Evolutionary conservation across 1,139 yeast species (phyloP).

Genomic region (Kurtzmaniella quercitrusa): DNA sequence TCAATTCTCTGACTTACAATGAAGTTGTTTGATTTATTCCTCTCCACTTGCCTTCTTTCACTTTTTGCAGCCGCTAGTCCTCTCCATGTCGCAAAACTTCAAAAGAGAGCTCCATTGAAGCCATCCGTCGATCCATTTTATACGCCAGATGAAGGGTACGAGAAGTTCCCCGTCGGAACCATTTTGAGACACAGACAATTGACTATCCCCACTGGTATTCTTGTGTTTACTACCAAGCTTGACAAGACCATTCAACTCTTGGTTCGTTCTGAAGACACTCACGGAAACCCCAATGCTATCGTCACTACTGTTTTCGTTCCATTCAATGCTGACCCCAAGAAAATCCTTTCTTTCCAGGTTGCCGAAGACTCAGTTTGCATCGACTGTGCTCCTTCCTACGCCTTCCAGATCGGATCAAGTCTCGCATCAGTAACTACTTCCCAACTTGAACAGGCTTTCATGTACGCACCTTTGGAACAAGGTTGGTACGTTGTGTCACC

Average conservation of each 20-base stretch:
- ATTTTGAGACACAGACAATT: slow-evolving; percentile 6
- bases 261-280: slow-evolving; percentile 8
- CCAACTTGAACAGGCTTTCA: slow-evolving; percentile 13
- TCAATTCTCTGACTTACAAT: neutral
- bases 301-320: slow-evolving; percentile 19
- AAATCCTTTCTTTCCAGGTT: slow-evolving; percentile 15
- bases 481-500: slow-evolving; percentile 19
- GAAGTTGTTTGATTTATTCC: neutral
- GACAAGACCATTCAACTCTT: slow-evolving; percentile 7
- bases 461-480: slow-evolving; percentile 13
- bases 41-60: neutral
- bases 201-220: neutral
- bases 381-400: slow-evolving; percentile 18
- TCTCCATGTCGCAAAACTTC: neutral
- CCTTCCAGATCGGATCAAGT: slow-evolving; percentile 13
- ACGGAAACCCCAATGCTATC: slow-evolving; percentile 15
- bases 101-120: neutral
- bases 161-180: slow-evolving; percentile 6
- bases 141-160: slow-evolving; percentile 7
- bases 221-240: slow-evolving; percentile 5
- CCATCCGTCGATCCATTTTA: slow-evolving; percentile 8
- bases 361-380: slow-evolving; percentile 16
- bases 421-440: slow-evolving; percentile 8
- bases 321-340: slow-evolving; percentile 14
- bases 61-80: neutral